phyloP scores from a whole-genome alignment of 805 yeast genomes.

The Suhomyces xylopsoci region DNA sequence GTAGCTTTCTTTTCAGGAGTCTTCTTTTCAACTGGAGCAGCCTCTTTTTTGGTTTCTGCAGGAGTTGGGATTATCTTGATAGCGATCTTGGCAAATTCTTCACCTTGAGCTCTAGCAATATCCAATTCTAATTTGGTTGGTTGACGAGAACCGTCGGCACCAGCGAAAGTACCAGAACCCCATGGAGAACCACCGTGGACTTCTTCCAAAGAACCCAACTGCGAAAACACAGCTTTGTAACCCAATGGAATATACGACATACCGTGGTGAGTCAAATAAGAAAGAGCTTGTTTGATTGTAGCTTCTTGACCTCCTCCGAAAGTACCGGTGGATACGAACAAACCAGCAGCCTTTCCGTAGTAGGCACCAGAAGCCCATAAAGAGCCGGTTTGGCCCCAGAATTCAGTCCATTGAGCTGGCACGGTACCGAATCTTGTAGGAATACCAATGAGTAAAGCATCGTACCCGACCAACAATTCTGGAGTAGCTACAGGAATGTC shows the following conservation, averaged over 20 bases:
- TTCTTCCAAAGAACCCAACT: slow-evolving; percentile 56
- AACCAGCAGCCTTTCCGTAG: slow-evolving; percentile 69
- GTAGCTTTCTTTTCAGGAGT: background rate
- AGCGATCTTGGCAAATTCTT: slow-evolving; percentile 51
- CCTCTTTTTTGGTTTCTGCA: background rate
- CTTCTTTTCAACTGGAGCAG: slow-evolving; percentile 1
- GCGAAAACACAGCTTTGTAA: slow-evolving; percentile 55
- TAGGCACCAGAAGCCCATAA: slow-evolving; percentile 72
- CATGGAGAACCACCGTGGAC: slow-evolving; percentile 81
- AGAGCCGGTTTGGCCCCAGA: slow-evolving; percentile 76
- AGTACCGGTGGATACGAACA: slow-evolving; percentile 68
- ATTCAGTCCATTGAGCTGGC: slow-evolving; percentile 74
- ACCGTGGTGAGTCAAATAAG: slow-evolving; percentile 43
- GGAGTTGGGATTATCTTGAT: slow-evolving; percentile 20
- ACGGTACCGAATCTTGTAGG: slow-evolving; percentile 77
- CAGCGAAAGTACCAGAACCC: slow-evolving; percentile 84
- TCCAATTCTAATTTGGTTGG: slow-evolving; percentile 62
- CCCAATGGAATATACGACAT: slow-evolving; percentile 76
- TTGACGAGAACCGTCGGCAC: slow-evolving; percentile 69
- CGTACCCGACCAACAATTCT: slow-evolving; percentile 58
- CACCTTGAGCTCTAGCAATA: slow-evolving; percentile 68
- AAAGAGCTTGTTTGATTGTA: slow-evolving; percentile 57
- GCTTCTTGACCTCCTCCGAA: slow-evolving; percentile 79
- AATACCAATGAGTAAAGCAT: slow-evolving; percentile 72
- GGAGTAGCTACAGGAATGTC: slow-evolving; percentile 56